Evolutionary conservation across 2,329 filamentous ascomycete species (phyloP).

Genomic region (Fusarium euwallaceae): DNA sequence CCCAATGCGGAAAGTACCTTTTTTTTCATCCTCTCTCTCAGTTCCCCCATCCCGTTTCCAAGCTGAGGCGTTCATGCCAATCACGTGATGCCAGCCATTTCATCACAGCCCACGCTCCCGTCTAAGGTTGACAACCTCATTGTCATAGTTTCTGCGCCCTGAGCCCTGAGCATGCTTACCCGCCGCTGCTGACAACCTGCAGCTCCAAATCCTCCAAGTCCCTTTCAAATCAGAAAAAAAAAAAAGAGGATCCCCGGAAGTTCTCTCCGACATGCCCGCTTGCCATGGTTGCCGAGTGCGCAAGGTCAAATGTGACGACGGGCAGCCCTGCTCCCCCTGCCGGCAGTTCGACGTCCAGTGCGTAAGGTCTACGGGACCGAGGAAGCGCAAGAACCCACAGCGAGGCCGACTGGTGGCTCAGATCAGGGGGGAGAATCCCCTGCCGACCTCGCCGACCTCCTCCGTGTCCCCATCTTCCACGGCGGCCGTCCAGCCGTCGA

Average conservation of each 20-base stretch:
- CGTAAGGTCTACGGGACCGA: conserved; percentile 34
- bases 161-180: conserved; percentile 12
- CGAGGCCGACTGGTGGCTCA: conserved; percentile 39
- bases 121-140: not conserved
- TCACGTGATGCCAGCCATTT: not conserved
- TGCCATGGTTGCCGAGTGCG: conserved; percentile 44
- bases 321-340: conserved; percentile 40
- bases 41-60: not conserved
- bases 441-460: conserved; percentile 31
- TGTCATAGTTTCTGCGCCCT: not conserved
- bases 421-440: conserved; percentile 31
- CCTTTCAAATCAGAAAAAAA: not conserved
- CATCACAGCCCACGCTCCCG: not conserved
- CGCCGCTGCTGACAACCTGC: conserved; percentile 8
- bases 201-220: not conserved
- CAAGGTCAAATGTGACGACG: conserved; percentile 46
- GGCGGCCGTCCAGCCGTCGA: conserved; percentile 25
- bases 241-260: not conserved
- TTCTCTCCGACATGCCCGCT: conserved; percentile 27
- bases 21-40: not conserved
- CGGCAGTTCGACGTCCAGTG: conserved; percentile 39
- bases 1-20: not conserved
- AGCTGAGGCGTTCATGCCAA: not conserved
- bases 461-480: conserved; percentile 30
- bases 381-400: conserved; percentile 41